Conservation (phyloP, 768 basidiomycete species). For the Lepiota venenata region DNA sequence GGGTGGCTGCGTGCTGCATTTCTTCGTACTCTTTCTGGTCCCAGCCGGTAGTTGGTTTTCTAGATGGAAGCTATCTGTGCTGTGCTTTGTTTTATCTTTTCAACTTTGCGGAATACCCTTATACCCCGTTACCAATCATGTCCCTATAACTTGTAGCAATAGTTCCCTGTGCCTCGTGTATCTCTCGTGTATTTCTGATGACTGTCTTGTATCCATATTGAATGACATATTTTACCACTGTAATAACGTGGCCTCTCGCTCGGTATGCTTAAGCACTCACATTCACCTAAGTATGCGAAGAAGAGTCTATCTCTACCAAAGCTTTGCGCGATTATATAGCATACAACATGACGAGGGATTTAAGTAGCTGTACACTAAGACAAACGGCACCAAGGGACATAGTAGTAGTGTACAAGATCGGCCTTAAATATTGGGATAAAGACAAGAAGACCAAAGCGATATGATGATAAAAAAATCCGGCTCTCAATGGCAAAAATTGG, state of each 20-base stretch:
- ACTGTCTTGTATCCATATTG: slow-evolving; percentile 10
- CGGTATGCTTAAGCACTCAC: no score
- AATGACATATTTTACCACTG: background rate
- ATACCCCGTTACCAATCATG: slow-evolving; percentile 3
- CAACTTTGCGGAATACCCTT: background rate
- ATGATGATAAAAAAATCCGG: slow-evolving; percentile 14
- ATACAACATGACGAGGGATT: slow-evolving; percentile 18
- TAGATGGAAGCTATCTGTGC: background rate
- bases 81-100: background rate
- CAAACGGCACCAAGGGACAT: background rate
- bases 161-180: slow-evolving; percentile 7
- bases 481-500: slow-evolving; percentile 4
- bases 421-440: background rate
- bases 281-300: background rate
- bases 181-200: slow-evolving; percentile 8
- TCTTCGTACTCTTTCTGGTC: background rate
- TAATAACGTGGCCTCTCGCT: no score
- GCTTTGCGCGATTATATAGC: slow-evolving; percentile 5
- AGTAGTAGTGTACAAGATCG: slow-evolving; percentile 5
- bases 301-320: background rate
- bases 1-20: background rate
- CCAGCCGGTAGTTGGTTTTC: background rate
- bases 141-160: slow-evolving; percentile 9
- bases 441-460: background rate
- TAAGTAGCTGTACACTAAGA: slow-evolving; percentile 11